phyloP scores from a whole-genome alignment of 2,329 filamentous ascomycete species.

The Diaporthe sp. region DNA sequence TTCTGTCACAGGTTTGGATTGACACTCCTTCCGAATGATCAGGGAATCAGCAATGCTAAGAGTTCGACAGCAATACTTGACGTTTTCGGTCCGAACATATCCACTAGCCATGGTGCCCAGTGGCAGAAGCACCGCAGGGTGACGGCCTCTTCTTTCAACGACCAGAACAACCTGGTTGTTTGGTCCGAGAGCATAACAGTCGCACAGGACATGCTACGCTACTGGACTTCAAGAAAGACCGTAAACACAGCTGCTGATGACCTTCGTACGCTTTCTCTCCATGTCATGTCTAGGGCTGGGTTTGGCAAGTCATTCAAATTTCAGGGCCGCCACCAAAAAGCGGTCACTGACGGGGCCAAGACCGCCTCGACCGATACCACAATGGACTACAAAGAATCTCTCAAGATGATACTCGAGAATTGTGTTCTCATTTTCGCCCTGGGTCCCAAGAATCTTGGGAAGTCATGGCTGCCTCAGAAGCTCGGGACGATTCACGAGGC shows the following conservation, averaged over 20 bases:
- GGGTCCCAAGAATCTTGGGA: conserved; percentile 46
- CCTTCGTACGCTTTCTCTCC: conserved; percentile 12
- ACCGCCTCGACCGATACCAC: no score
- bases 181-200: conserved; percentile 22
- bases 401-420: conserved; percentile 47
- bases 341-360: no score
- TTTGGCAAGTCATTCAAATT: conserved; percentile 34
- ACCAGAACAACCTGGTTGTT: conserved; percentile 29
- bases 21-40: background rate
- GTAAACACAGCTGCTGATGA: conserved; percentile 20
- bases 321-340: no score
- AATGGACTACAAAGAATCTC: conserved; percentile 45
- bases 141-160: conserved; percentile 16
- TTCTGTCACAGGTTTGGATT: conserved; percentile 30
- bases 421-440: conserved; percentile 47
- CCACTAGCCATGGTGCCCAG: conserved; percentile 24
- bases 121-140: conserved; percentile 30
- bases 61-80: conserved; percentile 28
- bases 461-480: conserved; percentile 42
- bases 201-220: conserved; percentile 11
- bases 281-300: conserved; percentile 33
- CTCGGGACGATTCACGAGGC: conserved; percentile 42
- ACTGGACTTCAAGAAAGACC: conserved; percentile 11
- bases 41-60: no score
- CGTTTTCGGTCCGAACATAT: conserved; percentile 28